Conservation (phyloP, 352 stramenopile genomes). For the Phytopythium delawarense region DNA sequence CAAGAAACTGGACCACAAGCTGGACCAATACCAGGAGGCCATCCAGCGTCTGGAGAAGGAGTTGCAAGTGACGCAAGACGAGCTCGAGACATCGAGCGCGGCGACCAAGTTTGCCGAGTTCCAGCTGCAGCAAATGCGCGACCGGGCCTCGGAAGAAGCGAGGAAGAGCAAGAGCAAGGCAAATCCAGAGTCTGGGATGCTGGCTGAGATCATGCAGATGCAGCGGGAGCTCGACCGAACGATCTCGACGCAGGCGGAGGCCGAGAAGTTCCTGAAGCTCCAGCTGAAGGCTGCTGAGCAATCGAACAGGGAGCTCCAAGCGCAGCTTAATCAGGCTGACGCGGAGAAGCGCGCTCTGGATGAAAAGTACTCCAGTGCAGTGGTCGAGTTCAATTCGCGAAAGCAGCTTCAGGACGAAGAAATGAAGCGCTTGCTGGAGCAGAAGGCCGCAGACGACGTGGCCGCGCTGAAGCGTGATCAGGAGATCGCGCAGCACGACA, state of each 20-base stretch:
- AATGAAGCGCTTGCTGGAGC: slow-evolving; percentile 12
- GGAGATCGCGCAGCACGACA: slow-evolving; percentile 15
- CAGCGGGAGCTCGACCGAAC: slow-evolving; percentile 12
- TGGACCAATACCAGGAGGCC: slow-evolving; percentile 67
- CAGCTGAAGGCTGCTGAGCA: slow-evolving; percentile 20
- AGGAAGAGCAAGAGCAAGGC: slow-evolving; percentile 17
- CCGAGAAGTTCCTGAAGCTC: slow-evolving; percentile 18
- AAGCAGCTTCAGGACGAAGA: slow-evolving; percentile 19
- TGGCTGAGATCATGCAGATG: slow-evolving; percentile 8
- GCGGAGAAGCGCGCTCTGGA: slow-evolving; percentile 23
- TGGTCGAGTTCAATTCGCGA: slow-evolving; percentile 11
- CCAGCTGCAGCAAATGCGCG: slow-evolving; percentile 68
- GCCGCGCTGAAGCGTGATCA: slow-evolving; percentile 22
- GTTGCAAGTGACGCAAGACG: slow-evolving; percentile 54
- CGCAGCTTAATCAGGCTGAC: slow-evolving; percentile 1
- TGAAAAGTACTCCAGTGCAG: slow-evolving; percentile 9
- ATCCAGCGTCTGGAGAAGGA: slow-evolving; percentile 72
- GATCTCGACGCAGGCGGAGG: slow-evolving; percentile 12
- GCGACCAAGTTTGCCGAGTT: slow-evolving; percentile 82
- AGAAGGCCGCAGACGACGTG: slow-evolving; percentile 22
- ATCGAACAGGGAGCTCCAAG: slow-evolving; percentile 13
- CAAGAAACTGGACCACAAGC: slow-evolving; percentile 57
- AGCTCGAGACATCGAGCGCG: slow-evolving; percentile 73
- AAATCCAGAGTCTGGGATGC: slow-evolving; percentile 17
- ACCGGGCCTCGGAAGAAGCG: slow-evolving; percentile 47